Percentiles rank a stretch among this genome's conserved stretches.
phyloP scores from a whole-genome alignment of 331 rosid genomes.

The Malus hybrid region DNA sequence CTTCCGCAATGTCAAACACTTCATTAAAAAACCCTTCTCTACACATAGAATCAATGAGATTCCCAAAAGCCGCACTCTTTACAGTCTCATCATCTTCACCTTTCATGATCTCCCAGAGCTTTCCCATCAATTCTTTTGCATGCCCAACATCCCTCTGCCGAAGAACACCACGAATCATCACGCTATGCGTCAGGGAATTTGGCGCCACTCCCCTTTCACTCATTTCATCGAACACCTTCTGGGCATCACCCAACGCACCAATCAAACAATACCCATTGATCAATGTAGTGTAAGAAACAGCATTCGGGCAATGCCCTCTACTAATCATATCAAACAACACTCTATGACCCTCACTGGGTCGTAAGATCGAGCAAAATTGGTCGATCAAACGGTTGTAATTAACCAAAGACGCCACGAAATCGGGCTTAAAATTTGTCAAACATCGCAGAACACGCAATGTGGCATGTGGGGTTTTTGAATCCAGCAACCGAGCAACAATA shows the following conservation, averaged over 20 bases:
- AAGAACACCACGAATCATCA: slow-evolving; percentile 49
- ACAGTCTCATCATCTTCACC: slow-evolving; percentile 28
- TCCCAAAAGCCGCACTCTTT: slow-evolving; percentile 55
- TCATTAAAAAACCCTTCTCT: slow-evolving; percentile 50
- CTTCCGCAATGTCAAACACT: slow-evolving; percentile 54
- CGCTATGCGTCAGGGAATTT: slow-evolving; percentile 53
- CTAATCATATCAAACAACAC: slow-evolving; percentile 53
- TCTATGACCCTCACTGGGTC: slow-evolving; percentile 49
- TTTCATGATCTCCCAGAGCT: slow-evolving; percentile 60
- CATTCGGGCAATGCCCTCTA: slow-evolving; percentile 64
- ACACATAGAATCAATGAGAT: slow-evolving; percentile 60
- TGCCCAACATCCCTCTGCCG: slow-evolving; percentile 38
- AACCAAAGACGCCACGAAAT: slow-evolving; percentile 64
- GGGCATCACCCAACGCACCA: slow-evolving; percentile 35
- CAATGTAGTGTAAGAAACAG: slow-evolving; percentile 66
- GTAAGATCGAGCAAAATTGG: slow-evolving; percentile 50
- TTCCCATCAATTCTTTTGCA: slow-evolving; percentile 38
- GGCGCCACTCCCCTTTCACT: slow-evolving; percentile 37
- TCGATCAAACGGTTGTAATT: slow-evolving; percentile 76
- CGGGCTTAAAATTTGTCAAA: slow-evolving; percentile 40
- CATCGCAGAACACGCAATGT: slow-evolving; percentile 33
- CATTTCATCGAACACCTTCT: slow-evolving; percentile 82
- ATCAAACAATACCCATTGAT: slow-evolving; percentile 50
- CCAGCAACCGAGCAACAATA: slow-evolving; percentile 60
- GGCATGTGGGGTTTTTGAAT: slow-evolving; percentile 35